Base-by-base conservation (phyloP, 192 early-diverging fungal species). In the Geranomyces michiganensis region DNA sequence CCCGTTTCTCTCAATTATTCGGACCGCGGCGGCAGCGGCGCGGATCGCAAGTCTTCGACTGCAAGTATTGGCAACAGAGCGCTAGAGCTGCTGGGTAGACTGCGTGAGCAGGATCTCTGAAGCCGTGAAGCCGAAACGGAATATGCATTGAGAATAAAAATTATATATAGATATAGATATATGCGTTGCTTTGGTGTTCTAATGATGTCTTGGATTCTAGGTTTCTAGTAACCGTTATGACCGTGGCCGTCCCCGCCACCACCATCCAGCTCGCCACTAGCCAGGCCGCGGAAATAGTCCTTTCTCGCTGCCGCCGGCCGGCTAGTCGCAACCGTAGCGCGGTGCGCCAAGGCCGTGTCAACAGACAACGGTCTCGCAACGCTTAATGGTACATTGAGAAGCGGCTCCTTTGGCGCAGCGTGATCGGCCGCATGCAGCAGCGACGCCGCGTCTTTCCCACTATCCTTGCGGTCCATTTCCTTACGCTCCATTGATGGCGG, bases 51-150 rank as follows among this genome's bases (percentile, higher is more conserved):
- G 56, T 24, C 67, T 14, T 75, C 74, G 6, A 67, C 72, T 9
- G 41, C 72, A 0, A 73, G 72, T 36, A 63, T 75, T 22, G 67
- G 74, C 36, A 61, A 70, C 29, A 62, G 36, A 60, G 74, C 74
- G 14, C 27, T 70, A 43, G 74, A 71, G 63, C 46, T 75, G 31
- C 55, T 75, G 27, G 67, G 33, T 14, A 30, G 29, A 26, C 32
- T 75, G 33, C 48, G 56, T 10, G 72, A 67, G 65, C 26, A 48
- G 27, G 63, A 65, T 21, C 14, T 47, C 22, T 65, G 45, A 65
- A 24, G 46, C 46, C n/a, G n/a, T n/a, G n/a, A n/a, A n/a, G n/a
- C n/a, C n/a, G n/a, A n/a, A n/a, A n/a, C n/a, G n/a, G n/a, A n/a
- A n/a, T n/a, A 47, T 47, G 12, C 17, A 53, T 53, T n/a, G 17